A percentile compares a stretch with the other conserved stretches of the same genome.
These are phyloP conservation scores for Backusella luteola DNA, from an alignment of 192 early-diverging fungal genomes.

Conservation along the genomic window DNA sequence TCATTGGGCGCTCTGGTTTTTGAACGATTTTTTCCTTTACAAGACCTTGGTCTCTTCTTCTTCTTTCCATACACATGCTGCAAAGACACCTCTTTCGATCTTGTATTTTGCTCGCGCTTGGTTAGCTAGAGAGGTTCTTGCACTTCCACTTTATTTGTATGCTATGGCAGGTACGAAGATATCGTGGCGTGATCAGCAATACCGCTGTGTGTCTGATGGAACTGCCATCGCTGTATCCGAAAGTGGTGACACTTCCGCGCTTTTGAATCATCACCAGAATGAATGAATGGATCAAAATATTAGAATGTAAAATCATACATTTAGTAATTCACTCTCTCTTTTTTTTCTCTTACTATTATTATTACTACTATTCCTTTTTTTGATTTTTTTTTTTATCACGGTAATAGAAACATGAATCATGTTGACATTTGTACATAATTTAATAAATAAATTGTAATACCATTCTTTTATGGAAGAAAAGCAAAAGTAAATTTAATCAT, in stretches of 20 bases:
- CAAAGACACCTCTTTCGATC: constrained; percentile 18
- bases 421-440: constrained; percentile 6
- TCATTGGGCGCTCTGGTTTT: constrained; percentile 32
- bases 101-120: constrained; percentile 68
- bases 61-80: background rate
- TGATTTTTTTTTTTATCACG: background rate
- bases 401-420: background rate
- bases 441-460: background rate
- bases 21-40: constrained; percentile 31
- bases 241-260: background rate
- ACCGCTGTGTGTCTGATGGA: constrained; percentile 57
- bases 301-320: background rate
- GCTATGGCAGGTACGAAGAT: constrained; percentile 82
- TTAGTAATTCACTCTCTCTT: background rate
- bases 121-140: constrained; percentile 77
- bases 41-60: constrained; percentile 20
- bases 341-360: background rate
- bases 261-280: background rate
- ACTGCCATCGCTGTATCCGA: constrained; percentile 46
- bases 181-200: constrained; percentile 84
- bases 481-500: background rate
- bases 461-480: background rate
- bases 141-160: constrained; percentile 81
- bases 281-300: background rate
- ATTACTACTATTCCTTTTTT: background rate